Percentiles rank a stretch among this genome's conserved stretches.
Conservation (phyloP, 345 rosid species). For the Arabidopsis arenosa region DNA sequence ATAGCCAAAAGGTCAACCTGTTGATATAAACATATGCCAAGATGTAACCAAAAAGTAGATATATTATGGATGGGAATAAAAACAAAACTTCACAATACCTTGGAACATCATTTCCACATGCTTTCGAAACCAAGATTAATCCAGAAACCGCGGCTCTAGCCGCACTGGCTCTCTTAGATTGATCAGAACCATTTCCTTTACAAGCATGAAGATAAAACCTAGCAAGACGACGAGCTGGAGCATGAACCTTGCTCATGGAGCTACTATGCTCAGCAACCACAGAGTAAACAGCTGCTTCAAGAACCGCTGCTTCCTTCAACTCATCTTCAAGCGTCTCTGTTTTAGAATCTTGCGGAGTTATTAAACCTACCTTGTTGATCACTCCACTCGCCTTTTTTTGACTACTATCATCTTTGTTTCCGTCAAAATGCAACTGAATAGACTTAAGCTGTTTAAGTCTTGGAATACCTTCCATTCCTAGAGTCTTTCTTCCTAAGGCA, state of each 20-base stretch:
- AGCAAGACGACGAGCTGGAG: constrained; percentile 89
- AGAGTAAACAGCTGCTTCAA: constrained; percentile 87
- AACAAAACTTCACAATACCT: constrained; percentile 49
- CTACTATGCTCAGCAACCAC: constrained; percentile 92
- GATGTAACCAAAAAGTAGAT: too few relatives aligned
- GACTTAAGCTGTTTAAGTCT: constrained; percentile 65
- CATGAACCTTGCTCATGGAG: constrained; percentile 79
- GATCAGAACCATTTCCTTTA: constrained; percentile 49
- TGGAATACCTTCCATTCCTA: constrained; percentile 54
- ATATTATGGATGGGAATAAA: neutral
- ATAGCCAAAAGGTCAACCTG: constrained; percentile 95
- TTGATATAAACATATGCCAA: constrained; percentile 15
- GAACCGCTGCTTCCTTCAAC: constrained; percentile 84
- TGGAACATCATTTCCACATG: constrained; percentile 94
- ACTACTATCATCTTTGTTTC: constrained; percentile 43
- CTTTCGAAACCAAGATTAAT: constrained; percentile 82
- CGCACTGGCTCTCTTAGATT: constrained; percentile 62
- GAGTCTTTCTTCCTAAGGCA: constrained; percentile 50
- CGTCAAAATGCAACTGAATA: constrained; percentile 56
- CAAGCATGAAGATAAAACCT: constrained; percentile 86
- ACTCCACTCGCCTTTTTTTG: constrained; percentile 37
- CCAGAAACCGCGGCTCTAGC: constrained; percentile 86
- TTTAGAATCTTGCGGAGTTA: constrained; percentile 52
- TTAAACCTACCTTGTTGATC: constrained; percentile 36
- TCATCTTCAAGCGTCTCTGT: constrained; percentile 82